Evolutionary conservation across 148 eudicot genomes (phyloP), one percentile per base, ranked within the genome.

Genomic region (Rhododendron molle): DNA sequence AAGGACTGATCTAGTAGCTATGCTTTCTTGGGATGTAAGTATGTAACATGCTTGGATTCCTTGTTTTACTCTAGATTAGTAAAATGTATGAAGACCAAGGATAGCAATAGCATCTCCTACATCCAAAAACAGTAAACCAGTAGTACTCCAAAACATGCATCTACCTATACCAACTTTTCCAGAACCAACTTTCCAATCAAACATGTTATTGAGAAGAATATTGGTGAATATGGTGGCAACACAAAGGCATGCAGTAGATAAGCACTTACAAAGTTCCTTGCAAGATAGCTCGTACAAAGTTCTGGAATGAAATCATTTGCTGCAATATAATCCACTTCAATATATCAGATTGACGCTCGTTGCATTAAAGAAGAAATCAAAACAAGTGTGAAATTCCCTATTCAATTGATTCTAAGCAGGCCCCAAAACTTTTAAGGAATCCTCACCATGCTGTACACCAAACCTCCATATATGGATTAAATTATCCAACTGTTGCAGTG

Each of bases 181-280:
- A 69, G 28, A 34, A 81, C 82, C 9, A 62, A 30, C 67, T 15
- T 71, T 13, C 21, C 72, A 46, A 72, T 52, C 23, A 76, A 28
- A 56, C 46, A 80, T 82, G 47, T 52, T 50, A 83, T 21, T 20
- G 34, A 40, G 60, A 81, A 81, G 7, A 58, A 36, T 56, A 36
- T 34, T 56, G 47, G 46, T 34, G 83, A 54, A 49, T n/a, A 72
- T 50, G 40, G 40, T 43, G 76, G 78, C 78, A 81, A 76, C 56
- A 34, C 56, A n/a, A 69, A 71, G 86, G 83, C 38, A 86, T 38
- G 18, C 52, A 78, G 49, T 80, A 83, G 54, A 81, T 8, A 82
- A 83, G 85, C 84, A 92, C 99, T 83, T 94, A 96, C 98, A 89
- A 96, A 94, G 87, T 95, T 96, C 90, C 91, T 92, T 49, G 98